Base-by-base conservation (phyloP, 306 rosid species). In the Vachellia collinsii region DNA sequence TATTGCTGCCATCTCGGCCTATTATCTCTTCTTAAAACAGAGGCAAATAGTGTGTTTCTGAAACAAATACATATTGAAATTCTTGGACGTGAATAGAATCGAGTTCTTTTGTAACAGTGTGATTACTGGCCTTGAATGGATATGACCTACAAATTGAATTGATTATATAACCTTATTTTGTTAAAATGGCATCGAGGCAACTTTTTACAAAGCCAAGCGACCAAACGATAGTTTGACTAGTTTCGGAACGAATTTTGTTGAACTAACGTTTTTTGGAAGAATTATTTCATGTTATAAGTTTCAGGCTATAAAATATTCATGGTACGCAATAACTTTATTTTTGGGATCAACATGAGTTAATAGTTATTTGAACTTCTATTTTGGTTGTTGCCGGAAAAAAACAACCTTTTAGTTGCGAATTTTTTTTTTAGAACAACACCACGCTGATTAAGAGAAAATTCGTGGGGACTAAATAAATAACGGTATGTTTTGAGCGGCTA, bases 1-100 rank as follows among this genome's bases (percentile, higher is more conserved):
- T 20, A 29, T n/a, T 93, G 56, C 78, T 91, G 79, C 91, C 97
- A 17, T 74, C 84, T 77, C 78, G 92, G 77, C 67, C 67, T 29
- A 11, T 11, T 61, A 29, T 62, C 41, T n/a, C 5, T n/a, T 20
- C 29, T 77, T 73, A 69, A 77, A 76, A 75, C 67, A 39, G 59
- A 65, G 69, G 50, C 42, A 46, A 7, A 5, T 5, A 2, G 50
- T 65, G 65, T 64, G 23, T 25, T 51, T 23, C 36, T 53, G 53
- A 68, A 66, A 74, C 38, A 64, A 19, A 3, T 20, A 41, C 34
- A 71, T 42, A 19, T 61, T 22, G 22, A 56, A 58, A 25, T 39
- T 29, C 54, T 47, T 77, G 43, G 22, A 16, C 37, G 20, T 13
- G 61, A 67, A 81, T 19, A 75, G 14, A 46, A 70, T 43, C 29